Evolutionary conservation across 1,284 basidiomycete species (phyloP).

Genomic region (Pascua sp.): DNA sequence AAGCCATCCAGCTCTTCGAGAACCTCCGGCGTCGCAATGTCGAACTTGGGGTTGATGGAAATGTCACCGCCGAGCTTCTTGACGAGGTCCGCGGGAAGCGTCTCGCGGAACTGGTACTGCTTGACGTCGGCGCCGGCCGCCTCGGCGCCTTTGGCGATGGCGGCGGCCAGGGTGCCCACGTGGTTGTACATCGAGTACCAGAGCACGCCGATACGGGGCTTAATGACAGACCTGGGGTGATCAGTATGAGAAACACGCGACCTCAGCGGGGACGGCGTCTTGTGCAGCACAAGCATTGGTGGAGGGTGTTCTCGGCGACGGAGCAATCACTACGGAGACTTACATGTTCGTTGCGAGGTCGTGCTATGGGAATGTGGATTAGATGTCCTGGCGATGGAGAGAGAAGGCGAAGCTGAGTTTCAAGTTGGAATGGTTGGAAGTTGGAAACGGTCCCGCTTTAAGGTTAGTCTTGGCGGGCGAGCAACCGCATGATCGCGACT

Average conservation of each 20-base stretch:
- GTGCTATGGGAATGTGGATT: too few relatives aligned
- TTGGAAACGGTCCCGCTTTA: too few relatives aligned
- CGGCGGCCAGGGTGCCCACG: slow-evolving; percentile 70
- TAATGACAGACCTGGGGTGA: slow-evolving; percentile 1
- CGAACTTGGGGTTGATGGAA: slow-evolving; percentile 57
- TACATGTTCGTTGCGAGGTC: too few relatives aligned
- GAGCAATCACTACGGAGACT: too few relatives aligned
- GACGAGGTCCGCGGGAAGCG: slow-evolving; percentile 71
- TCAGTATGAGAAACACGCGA: not conserved
- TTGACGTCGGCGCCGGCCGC: slow-evolving; percentile 65
- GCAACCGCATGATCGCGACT: too few relatives aligned
- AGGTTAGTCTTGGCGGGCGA: too few relatives aligned
- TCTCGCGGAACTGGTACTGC: slow-evolving; percentile 75
- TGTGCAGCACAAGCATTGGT: too few relatives aligned
- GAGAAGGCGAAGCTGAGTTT: too few relatives aligned
- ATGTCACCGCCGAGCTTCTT: slow-evolving; percentile 65
- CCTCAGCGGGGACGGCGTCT: too few relatives aligned
- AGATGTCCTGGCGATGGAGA: too few relatives aligned
- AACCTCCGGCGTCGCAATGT: slow-evolving; percentile 63
- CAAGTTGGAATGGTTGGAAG: too few relatives aligned
- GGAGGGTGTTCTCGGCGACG: too few relatives aligned
- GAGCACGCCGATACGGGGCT: slow-evolving; percentile 68
- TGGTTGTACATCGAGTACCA: slow-evolving; percentile 82
- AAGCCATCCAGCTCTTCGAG: slow-evolving; percentile 59
- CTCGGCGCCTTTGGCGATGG: slow-evolving; percentile 67